Conservation (phyloP, 345 rosid species). For the Carallia pectinifolia region DNA sequence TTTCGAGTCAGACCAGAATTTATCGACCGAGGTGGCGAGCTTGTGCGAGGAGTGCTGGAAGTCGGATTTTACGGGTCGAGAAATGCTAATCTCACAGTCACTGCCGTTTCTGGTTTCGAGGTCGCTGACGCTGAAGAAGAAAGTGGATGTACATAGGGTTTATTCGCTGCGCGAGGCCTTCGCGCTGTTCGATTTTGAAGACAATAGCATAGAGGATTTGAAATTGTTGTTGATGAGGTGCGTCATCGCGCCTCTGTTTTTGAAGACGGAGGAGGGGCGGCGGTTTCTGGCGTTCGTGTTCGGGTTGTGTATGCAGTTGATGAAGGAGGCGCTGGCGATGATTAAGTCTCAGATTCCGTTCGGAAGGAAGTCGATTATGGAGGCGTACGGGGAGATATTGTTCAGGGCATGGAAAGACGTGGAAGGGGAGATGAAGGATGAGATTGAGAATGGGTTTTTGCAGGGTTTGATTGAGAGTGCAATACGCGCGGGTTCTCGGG, state of each 20-base stretch:
- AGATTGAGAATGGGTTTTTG: constrained; percentile 73
- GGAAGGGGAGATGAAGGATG: constrained; percentile 52
- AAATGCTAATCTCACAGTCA: constrained; percentile 68
- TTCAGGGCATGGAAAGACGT: constrained; percentile 82
- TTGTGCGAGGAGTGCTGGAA: constrained; percentile 91
- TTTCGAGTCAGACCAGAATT: constrained; percentile 63
- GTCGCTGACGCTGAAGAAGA: constrained; percentile 79
- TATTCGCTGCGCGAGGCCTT: constrained; percentile 76
- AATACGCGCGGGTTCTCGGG: constrained; percentile 49
- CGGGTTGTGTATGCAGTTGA: constrained; percentile 68
- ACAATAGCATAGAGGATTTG: constrained; percentile 83
- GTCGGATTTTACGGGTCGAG: constrained; percentile 49
- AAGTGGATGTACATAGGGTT: constrained; percentile 75
- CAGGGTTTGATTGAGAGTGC: constrained; percentile 72
- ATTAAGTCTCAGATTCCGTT: constrained; percentile 79
- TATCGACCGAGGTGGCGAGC: constrained; percentile 59
- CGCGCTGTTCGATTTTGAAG: constrained; percentile 72
- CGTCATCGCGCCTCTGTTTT: constrained; percentile 67
- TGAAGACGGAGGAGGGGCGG: constrained; percentile 86
- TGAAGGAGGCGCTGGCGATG: constrained; percentile 79
- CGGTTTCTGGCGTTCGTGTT: constrained; percentile 64
- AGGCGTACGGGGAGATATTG: constrained; percentile 76
- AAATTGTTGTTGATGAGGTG: constrained; percentile 72
- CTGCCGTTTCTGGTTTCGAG: constrained; percentile 72
- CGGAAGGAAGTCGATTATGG: constrained; percentile 83